Conservation (phyloP, 805 yeast genomes). For the Candida schatavii region DNA sequence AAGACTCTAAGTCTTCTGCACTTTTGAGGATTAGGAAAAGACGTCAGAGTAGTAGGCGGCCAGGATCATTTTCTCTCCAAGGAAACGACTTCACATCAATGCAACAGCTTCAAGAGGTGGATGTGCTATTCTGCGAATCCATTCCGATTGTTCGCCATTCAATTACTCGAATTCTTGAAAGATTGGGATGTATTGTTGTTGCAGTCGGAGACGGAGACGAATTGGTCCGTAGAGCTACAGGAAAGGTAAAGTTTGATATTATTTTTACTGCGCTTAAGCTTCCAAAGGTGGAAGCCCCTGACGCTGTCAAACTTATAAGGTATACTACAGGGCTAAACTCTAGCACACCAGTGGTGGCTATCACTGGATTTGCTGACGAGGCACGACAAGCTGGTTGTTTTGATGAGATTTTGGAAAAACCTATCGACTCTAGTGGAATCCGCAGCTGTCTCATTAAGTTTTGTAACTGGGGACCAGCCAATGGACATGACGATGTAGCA, state of each 20-base stretch:
- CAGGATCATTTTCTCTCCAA: slow-evolving; percentile 17
- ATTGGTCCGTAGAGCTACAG: slow-evolving; percentile 73
- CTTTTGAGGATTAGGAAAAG: slow-evolving; percentile 51
- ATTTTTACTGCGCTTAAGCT: slow-evolving; percentile 73
- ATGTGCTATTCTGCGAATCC: slow-evolving; percentile 81
- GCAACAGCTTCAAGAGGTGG: slow-evolving; percentile 37
- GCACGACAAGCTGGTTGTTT: slow-evolving; percentile 55
- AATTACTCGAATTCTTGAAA: slow-evolving; percentile 59
- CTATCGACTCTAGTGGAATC: slow-evolving; percentile 34
- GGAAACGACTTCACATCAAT: slow-evolving; percentile 1
- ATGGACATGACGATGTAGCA: slow-evolving; percentile 19
- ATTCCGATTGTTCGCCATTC: slow-evolving; percentile 78
- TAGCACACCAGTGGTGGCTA: slow-evolving; percentile 71
- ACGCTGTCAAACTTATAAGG: slow-evolving; percentile 72
- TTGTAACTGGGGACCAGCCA: slow-evolving; percentile 5
- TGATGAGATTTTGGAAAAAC: slow-evolving; percentile 73
- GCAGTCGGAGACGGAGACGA: slow-evolving; percentile 80
- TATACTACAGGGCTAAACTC: slow-evolving; percentile 77
- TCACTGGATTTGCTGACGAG: slow-evolving; percentile 70
- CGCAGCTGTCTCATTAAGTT: slow-evolving; percentile 21
- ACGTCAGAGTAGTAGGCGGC: slow-evolving; percentile 48
- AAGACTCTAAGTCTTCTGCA: slow-evolving; percentile 52
- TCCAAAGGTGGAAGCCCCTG: slow-evolving; percentile 66
- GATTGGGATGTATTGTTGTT: slow-evolving; percentile 76
- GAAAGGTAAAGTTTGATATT: slow-evolving; percentile 79